Evolutionary conservation across 2,329 filamentous ascomycete species (phyloP).

Genomic region (Colletotrichum phormii): DNA sequence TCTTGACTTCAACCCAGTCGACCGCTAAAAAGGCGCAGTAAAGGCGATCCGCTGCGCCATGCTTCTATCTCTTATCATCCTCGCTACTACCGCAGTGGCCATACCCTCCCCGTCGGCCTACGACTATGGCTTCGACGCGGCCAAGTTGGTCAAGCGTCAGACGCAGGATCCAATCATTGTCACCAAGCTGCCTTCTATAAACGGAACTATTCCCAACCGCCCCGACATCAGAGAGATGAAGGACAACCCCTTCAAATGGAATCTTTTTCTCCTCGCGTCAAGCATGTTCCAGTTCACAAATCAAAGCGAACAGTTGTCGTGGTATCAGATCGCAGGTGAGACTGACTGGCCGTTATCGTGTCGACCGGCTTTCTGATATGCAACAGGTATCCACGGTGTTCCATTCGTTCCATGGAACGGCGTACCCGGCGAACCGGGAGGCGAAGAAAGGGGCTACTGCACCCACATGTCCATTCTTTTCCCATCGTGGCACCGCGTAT

Average conservation of each 20-base stretch:
- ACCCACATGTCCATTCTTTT: conserved; percentile 82
- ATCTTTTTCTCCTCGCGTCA: conserved; percentile 81
- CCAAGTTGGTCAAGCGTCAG: conserved; percentile 54
- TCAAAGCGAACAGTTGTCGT: conserved; percentile 74
- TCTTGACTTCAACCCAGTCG: background rate
- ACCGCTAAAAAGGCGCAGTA: background rate
- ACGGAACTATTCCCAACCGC: conserved; percentile 60
- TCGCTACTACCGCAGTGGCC: background rate
- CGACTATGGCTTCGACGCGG: conserved; percentile 62
- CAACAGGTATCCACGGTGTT: conserved; percentile 81
- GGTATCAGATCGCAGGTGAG: conserved; percentile 82
- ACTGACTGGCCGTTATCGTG: conserved; percentile 8
- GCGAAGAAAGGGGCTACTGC: conserved; percentile 76
- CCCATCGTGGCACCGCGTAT: conserved; percentile 86
- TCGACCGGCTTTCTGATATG: conserved; percentile 21
- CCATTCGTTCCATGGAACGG: conserved; percentile 70
- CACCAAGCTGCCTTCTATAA: conserved; percentile 53
- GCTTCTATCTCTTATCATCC: conserved; percentile 4
- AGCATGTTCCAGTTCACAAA: conserved; percentile 76
- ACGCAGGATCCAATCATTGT: conserved; percentile 54
- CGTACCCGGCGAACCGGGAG: conserved; percentile 61
- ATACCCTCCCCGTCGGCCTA: conserved; percentile 47
- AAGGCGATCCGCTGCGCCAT: conserved; percentile 14
- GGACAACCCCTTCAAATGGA: conserved; percentile 75
- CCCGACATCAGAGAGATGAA: conserved; percentile 77